Conservation (phyloP, 148 eudicot genomes). For the Silene uniflora region DNA sequence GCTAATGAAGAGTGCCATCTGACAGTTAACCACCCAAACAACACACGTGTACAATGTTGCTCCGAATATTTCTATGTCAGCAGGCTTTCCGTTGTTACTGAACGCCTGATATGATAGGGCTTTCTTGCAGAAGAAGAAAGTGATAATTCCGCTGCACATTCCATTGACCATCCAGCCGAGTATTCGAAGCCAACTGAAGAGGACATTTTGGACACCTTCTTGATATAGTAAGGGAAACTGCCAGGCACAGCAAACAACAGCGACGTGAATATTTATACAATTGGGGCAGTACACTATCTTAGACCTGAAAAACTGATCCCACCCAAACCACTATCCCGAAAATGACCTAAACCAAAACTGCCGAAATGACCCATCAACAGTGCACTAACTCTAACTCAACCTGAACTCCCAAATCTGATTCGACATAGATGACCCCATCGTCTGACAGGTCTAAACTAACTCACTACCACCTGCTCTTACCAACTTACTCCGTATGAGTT, state of each 20-base stretch:
- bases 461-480: too few species aligned
- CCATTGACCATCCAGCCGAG: slow-evolving; percentile 96
- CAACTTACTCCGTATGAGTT: too few species aligned
- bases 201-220: slow-evolving; percentile 29
- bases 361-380: too few species aligned
- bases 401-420: too few species aligned
- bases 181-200: slow-evolving; percentile 84
- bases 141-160: slow-evolving; percentile 53
- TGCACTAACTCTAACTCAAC: too few species aligned
- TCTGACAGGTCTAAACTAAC: too few species aligned
- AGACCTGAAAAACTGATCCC: too few species aligned
- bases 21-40: slow-evolving; percentile 82
- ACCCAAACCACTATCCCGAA: too few species aligned
- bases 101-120: slow-evolving; percentile 56
- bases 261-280: slow-evolving; percentile 44
- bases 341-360: too few species aligned
- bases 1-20: slow-evolving; percentile 76
- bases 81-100: slow-evolving; percentile 49
- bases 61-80: slow-evolving; percentile 58
- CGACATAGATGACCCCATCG: too few species aligned
- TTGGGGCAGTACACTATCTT: neutral
- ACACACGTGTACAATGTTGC: slow-evolving; percentile 72
- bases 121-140: slow-evolving; percentile 57
- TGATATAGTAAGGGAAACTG: slow-evolving; percentile 81
- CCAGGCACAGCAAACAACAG: slow-evolving; percentile 6